phyloP scores from a whole-genome alignment of 495 filamentous ascomycete genomes.

The Penicillium lividum region DNA sequence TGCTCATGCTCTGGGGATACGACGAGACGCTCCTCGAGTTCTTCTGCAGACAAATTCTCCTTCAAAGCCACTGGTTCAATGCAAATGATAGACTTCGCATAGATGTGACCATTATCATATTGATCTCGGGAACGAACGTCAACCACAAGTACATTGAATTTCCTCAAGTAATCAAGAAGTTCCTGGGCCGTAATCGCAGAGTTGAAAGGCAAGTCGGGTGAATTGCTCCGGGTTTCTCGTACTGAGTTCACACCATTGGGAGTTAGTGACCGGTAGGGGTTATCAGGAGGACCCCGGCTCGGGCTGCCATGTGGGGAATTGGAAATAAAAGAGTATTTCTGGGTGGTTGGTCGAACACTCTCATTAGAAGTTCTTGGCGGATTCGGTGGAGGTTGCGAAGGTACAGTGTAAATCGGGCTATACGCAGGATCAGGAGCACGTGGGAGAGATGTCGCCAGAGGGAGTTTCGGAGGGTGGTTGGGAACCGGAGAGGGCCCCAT shows the following conservation, averaged over 20 bases:
- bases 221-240: conserved; percentile 39
- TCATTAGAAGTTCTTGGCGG: conserved; percentile 53
- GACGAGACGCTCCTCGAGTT: conserved; percentile 79
- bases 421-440: conserved; percentile 84
- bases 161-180: conserved; percentile 64
- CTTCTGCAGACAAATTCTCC: conserved; percentile 78
- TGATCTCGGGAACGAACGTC: conserved; percentile 81
- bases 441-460: conserved; percentile 64
- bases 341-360: conserved; percentile 36
- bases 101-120: conserved; percentile 87
- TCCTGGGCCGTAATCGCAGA: conserved; percentile 64
- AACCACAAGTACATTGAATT: conserved; percentile 71
- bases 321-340: conserved; percentile 41
- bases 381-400: conserved; percentile 45
- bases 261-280: conserved; percentile 45
- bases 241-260: conserved; percentile 41
- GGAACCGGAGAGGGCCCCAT: conserved; percentile 52
- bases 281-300: conserved; percentile 39
- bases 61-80: conserved; percentile 81
- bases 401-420: conserved; percentile 60
- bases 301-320: conserved; percentile 42
- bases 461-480: conserved; percentile 55
- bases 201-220: conserved; percentile 58
- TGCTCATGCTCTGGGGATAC: conserved; percentile 76
- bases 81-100: conserved; percentile 77